Conservation (phyloP, 345 rosid species). For the Boechera stricta region DNA sequence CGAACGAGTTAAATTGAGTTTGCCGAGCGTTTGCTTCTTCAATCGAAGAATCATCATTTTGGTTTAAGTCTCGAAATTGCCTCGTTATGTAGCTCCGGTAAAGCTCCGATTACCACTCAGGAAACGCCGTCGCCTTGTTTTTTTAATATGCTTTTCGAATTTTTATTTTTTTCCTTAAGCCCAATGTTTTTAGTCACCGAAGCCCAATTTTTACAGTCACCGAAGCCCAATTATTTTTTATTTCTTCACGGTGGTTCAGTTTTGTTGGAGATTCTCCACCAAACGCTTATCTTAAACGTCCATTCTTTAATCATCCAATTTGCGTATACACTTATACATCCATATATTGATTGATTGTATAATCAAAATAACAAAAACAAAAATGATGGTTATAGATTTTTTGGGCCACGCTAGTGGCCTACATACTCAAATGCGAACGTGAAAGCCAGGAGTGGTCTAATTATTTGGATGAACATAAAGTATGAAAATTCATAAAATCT, state of each 20-base stretch:
- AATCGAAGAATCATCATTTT: slow-evolving; percentile 31
- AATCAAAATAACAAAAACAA: neutral
- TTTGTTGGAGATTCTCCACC: neutral
- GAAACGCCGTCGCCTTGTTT: neutral
- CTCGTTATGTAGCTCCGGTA: no score
- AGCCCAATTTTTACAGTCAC: neutral
- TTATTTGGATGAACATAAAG: neutral
- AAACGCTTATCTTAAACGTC: no score
- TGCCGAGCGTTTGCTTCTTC: slow-evolving; percentile 32
- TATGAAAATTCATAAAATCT: neutral
- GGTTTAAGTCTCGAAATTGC: no score
- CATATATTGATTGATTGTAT: neutral
- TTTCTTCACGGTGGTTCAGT: no score
- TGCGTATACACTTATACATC: no score
- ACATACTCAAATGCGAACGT: slow-evolving; percentile 15
- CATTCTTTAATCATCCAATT: neutral
- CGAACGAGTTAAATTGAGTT: slow-evolving; percentile 20
- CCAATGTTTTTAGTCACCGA: neutral
- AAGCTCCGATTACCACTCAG: no score
- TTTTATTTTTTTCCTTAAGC: neutral
- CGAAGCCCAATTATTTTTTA: no score
- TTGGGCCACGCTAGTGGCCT: slow-evolving; percentile 26
- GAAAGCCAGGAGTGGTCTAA: slow-evolving; percentile 17
- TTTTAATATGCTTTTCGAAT: no score
- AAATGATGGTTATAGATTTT: neutral